These are phyloP conservation scores for Backusella mclennaniae DNA, from an alignment of 192 early-diverging fungal species.

Conservation along the genomic window DNA sequence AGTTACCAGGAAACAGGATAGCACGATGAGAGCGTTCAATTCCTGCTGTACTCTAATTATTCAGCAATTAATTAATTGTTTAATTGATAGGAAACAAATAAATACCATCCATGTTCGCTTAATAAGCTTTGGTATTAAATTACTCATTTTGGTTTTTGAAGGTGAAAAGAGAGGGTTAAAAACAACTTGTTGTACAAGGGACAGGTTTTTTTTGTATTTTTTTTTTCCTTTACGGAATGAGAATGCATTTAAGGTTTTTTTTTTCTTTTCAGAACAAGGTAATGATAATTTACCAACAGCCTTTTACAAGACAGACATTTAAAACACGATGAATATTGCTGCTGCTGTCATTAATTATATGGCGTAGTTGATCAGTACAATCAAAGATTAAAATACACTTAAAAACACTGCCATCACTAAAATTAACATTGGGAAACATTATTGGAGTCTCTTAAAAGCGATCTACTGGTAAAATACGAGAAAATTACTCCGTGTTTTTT, in stretches of 20 bases:
- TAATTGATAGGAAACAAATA: background rate
- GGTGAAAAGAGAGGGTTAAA: background rate
- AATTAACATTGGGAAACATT: no score
- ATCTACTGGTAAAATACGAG: no score
- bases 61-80: background rate
- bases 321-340: background rate
- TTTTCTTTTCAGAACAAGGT: background rate
- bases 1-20: slow-evolving; percentile 33
- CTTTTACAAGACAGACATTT: no score
- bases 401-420: no score
- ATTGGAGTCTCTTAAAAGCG: no score
- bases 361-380: no score
- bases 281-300: background rate
- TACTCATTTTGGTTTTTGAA: background rate
- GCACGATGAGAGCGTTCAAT: slow-evolving; percentile 36
- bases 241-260: background rate
- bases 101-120: background rate
- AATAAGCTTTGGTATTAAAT: slow-evolving; percentile 1
- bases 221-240: background rate
- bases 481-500: background rate
- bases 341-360: no score
- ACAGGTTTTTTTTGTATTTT: background rate
- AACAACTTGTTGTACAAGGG: background rate
- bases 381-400: no score
- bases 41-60: slow-evolving; percentile 32